Evolutionary conservation across 73 alveolate genomes (phyloP).

Genomic region (Tetrahymena malaccensis): DNA sequence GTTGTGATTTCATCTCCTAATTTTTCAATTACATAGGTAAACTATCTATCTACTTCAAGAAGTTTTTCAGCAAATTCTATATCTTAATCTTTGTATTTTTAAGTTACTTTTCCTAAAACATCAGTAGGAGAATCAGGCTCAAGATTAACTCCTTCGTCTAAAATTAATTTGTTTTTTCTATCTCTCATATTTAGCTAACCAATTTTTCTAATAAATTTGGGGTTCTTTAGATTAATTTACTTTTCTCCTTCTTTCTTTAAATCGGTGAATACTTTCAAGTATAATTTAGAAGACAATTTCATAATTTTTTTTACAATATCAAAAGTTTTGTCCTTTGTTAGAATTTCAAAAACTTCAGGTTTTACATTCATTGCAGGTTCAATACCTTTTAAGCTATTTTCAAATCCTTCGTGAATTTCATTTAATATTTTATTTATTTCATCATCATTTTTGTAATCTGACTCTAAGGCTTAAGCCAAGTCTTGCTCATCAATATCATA

Average conservation of each 20-base stretch:
- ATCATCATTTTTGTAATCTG: not conserved
- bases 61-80: not conserved
- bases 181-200: not conserved
- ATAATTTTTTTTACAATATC: not conserved
- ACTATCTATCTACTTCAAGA: not conserved
- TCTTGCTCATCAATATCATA: not conserved
- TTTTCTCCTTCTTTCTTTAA: not conserved
- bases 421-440: not conserved
- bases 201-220: not conserved
- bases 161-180: not conserved
- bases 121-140: not conserved
- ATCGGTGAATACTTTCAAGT: not conserved
- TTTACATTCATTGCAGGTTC: not conserved
- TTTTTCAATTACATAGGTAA: not conserved
- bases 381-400: not conserved
- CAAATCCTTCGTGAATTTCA: not conserved
- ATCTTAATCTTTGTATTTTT: not conserved
- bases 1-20: not conserved
- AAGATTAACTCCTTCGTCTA: not conserved
- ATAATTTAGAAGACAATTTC: not conserved
- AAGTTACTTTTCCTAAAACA: not conserved
- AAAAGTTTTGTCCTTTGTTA: not conserved
- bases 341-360: not conserved
- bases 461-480: not conserved
- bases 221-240: not conserved